Percentiles rank a stretch among this genome's conserved stretches.
Evolutionary conservation across 352 stramenopile species (phyloP).

Genomic region (Elongisporangium senticosum): DNA sequence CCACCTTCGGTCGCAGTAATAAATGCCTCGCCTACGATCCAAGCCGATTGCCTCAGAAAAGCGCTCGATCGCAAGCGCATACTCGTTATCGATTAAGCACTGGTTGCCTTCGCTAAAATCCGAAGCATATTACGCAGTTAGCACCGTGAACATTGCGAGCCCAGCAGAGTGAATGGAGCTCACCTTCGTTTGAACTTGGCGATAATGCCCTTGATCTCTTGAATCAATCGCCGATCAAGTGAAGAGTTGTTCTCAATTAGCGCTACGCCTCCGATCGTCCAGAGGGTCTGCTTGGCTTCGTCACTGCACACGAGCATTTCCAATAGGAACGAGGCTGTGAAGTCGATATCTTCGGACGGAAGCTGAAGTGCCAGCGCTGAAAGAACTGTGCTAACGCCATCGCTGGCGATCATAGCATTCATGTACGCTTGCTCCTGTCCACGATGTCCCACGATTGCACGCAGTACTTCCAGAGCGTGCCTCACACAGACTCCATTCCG

Average conservation of each 20-base stretch:
- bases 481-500: conserved; percentile 28
- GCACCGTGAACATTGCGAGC: not conserved
- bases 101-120: conserved; percentile 89
- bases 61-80: conserved; percentile 85
- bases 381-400: conserved; percentile 40
- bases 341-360: conserved; percentile 30
- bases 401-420: conserved; percentile 30
- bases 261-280: conserved; percentile 28
- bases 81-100: conserved; percentile 88
- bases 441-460: conserved; percentile 17
- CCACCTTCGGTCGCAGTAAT: conserved; percentile 89
- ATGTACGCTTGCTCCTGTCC: conserved; percentile 14
- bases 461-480: conserved; percentile 37
- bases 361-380: conserved; percentile 30
- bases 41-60: conserved; percentile 90
- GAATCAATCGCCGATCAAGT: conserved; percentile 42
- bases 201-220: conserved; percentile 59
- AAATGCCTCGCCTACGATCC: conserved; percentile 84
- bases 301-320: conserved; percentile 39
- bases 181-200: conserved; percentile 46
- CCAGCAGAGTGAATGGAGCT: not conserved
- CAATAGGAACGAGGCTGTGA: conserved; percentile 44
- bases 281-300: conserved; percentile 33
- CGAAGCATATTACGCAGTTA: too few species aligned
- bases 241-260: conserved; percentile 33